A percentile compares a stretch with the other conserved stretches of the same genome.
phyloP scores from a whole-genome alignment of 768 basidiomycete genomes.

The Lactarius hengduanensis region DNA sequence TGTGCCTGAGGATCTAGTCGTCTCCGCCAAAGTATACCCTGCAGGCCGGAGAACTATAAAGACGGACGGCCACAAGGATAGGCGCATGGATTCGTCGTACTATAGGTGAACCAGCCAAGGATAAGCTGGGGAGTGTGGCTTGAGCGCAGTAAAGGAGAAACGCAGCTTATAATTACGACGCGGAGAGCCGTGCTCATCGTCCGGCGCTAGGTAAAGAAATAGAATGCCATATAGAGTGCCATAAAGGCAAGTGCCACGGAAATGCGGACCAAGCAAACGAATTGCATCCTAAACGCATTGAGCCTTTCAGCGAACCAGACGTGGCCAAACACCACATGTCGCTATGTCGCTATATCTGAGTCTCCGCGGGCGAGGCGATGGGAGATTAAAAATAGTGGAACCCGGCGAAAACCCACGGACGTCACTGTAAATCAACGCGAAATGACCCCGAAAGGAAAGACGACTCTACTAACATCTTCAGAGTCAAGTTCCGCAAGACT shows the following conservation, averaged over 20 bases:
- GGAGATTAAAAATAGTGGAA: no score
- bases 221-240: neutral
- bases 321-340: neutral
- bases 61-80: neutral
- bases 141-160: neutral
- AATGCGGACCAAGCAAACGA: neutral
- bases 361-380: no score
- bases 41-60: constrained; percentile 8
- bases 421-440: no score
- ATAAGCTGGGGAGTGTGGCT: neutral
- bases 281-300: neutral
- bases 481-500: no score
- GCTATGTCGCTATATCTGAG: neutral
- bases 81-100: neutral
- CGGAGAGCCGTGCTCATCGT: no score
- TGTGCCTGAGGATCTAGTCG: neutral
- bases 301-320: neutral
- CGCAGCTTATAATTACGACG: no score
- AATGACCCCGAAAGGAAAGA: no score
- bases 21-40: neutral
- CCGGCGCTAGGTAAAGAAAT: neutral
- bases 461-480: no score
- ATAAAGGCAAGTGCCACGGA: neutral
- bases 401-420: no score
- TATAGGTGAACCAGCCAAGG: neutral